Base-by-base conservation (phyloP, 805 yeast species). In the Blastobotrys muscicola region DNA sequence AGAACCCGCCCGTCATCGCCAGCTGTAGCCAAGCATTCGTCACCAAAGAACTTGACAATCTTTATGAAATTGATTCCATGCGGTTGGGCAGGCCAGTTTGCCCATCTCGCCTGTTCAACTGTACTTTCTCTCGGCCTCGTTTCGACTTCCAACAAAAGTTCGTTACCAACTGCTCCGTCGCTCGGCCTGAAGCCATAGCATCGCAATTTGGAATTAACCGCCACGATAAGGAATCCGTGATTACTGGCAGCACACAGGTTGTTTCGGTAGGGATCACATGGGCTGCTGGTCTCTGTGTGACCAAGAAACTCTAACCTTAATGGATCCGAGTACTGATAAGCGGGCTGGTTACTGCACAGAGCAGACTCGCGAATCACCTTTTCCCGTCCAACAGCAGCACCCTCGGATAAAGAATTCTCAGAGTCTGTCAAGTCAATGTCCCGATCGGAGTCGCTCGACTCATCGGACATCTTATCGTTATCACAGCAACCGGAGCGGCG, bases 21-120 rank as follows among this genome's bases (percentile, higher is more conserved):
- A 38, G 80, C 75, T 2, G 67, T 67, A 1, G 66, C 69, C 5
- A 82, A 45, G 0, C 73, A 70, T 43, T 71, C 74, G 12, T 55
- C 52, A 1, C 60, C 66, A 15, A 59, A 48, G 46, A 76, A 66
- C 15, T 43, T 50, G 0, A 59, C 61, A 6, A 65, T 49, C 42
- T 68, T 73, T 36, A 80, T 41, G 50, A 56, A 71, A 50, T 81
- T 81, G 15, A 80, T 67, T 0, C 78, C 67, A 54, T 76, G 81
- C 1, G 82, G 82, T 39, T 62, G 67, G 40, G 64, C 63, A 0
- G 78, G 75, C 73, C 74, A 72, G 1, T 78, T 74, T 5, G 77
- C 68, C 7, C 65, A 59, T 6, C 58, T 52, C 30, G 71, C 47
- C 50, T 74, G 77, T 1, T 60, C 50, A 1, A 63, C 60, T 1